phyloP scores from a whole-genome alignment of 1,284 basidiomycete species.

The Mycosarcoma maydis region DNA sequence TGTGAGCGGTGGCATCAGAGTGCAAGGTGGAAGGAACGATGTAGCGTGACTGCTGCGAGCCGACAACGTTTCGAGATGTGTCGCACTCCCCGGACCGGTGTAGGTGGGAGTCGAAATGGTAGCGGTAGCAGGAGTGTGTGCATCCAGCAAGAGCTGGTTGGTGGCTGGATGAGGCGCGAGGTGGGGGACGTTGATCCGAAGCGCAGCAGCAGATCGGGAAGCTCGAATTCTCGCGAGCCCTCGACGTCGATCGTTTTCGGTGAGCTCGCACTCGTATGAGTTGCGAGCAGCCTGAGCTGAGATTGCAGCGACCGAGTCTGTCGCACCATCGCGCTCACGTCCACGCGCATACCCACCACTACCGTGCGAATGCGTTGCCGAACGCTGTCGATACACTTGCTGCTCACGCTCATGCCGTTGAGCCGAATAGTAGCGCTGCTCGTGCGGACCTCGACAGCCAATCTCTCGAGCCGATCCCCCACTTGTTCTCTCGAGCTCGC shows the following conservation, averaged over 20 bases:
- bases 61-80: conserved; percentile 11
- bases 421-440: no score
- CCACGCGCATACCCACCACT: neutral
- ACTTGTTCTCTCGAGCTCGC: conserved; percentile 1
- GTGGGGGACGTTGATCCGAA: conserved; percentile 21
- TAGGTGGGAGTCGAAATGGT: conserved; percentile 5
- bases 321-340: neutral
- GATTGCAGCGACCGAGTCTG: no score
- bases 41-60: neutral
- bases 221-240: neutral
- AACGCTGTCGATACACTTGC: neutral
- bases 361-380: neutral
- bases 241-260: no score
- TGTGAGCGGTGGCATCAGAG: neutral
- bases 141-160: no score
- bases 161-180: no score
- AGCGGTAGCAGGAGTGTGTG: neutral
- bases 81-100: conserved; percentile 14
- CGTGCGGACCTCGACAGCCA: no score
- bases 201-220: neutral
- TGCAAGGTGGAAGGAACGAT: neutral
- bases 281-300: no score
- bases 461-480: no score
- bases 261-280: no score
- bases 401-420: neutral